phyloP scores from a whole-genome alignment of 331 rosid species.

The Rhamnella rubrinervis region DNA sequence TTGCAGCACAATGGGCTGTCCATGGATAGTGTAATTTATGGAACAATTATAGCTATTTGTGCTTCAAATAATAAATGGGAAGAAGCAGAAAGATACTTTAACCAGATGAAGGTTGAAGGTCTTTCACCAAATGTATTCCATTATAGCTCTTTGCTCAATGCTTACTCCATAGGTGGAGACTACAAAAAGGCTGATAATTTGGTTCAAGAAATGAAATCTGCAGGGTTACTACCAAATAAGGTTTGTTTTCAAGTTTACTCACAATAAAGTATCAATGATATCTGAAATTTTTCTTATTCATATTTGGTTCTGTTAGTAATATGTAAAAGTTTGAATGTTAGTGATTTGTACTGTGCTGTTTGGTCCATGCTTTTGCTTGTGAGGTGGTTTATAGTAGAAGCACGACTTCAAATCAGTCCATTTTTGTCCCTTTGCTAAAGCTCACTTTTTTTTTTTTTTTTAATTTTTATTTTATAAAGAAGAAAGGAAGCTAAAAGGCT shows the following conservation, averaged over 20 bases:
- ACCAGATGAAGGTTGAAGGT: slow-evolving; percentile 75
- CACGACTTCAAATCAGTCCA: too few relatives aligned
- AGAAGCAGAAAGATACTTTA: slow-evolving; percentile 79
- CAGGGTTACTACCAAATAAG: slow-evolving; percentile 96
- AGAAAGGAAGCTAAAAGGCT: too few relatives aligned
- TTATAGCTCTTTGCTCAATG: slow-evolving; percentile 86
- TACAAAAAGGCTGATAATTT: slow-evolving; percentile 65
- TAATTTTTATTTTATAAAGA: too few relatives aligned
- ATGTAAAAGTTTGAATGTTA: not conserved
- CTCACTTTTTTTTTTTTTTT: not conserved
- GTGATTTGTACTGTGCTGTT: too few relatives aligned
- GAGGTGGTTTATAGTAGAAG: not conserved
- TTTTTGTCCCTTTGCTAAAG: not conserved
- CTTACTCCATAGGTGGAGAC: slow-evolving; percentile 64
- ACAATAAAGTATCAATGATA: not conserved
- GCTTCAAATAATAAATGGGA: slow-evolving; percentile 78
- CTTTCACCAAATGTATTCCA: slow-evolving; percentile 70
- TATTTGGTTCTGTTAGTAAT: not conserved
- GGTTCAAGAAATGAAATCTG: slow-evolving; percentile 73
- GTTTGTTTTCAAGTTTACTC: slow-evolving; percentile 65
- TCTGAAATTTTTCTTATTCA: not conserved
- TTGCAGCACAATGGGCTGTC: slow-evolving; percentile 48
- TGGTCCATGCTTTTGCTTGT: too few relatives aligned
- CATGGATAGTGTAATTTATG: slow-evolving; percentile 79
- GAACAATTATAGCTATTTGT: slow-evolving; percentile 81